Conservation (phyloP, 148 eudicot genomes). For the Fallopia convolvulus region DNA sequence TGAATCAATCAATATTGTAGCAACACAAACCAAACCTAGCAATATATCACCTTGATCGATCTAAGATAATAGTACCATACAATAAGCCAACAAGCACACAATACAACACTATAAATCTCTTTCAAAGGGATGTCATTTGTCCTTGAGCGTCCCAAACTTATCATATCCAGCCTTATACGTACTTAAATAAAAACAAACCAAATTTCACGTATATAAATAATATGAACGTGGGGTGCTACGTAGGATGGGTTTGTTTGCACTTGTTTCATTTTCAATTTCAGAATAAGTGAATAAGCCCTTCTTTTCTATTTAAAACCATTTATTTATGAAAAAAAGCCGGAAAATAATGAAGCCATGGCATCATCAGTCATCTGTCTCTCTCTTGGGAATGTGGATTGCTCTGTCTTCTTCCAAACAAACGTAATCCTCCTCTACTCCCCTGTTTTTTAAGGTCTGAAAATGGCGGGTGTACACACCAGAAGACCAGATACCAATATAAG, state of each 20-base stretch:
- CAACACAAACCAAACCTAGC: not conserved
- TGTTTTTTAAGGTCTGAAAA: conserved; percentile 6
- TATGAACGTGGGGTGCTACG: conserved; percentile 1
- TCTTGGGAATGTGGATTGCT: conserved; percentile 8
- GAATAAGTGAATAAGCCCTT: not conserved
- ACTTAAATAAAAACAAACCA: not conserved
- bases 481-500: not conserved
- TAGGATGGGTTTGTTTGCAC: not conserved
- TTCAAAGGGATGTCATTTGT: not conserved
- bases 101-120: not conserved
- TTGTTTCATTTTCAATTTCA: not conserved
- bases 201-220: not conserved
- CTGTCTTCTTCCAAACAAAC: not conserved
- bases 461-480: not conserved
- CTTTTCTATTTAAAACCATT: not conserved
- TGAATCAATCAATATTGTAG: not conserved
- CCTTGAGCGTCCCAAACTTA: not conserved
- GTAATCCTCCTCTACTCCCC: not conserved
- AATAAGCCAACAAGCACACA: not conserved
- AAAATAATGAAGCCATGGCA: conserved; percentile 9
- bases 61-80: not conserved
- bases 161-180: not conserved
- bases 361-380: not conserved
- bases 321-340: not conserved
- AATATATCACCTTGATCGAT: not conserved